Conservation (phyloP, 1,284 basidiomycete genomes). For the Boletus semigastroideus region DNA sequence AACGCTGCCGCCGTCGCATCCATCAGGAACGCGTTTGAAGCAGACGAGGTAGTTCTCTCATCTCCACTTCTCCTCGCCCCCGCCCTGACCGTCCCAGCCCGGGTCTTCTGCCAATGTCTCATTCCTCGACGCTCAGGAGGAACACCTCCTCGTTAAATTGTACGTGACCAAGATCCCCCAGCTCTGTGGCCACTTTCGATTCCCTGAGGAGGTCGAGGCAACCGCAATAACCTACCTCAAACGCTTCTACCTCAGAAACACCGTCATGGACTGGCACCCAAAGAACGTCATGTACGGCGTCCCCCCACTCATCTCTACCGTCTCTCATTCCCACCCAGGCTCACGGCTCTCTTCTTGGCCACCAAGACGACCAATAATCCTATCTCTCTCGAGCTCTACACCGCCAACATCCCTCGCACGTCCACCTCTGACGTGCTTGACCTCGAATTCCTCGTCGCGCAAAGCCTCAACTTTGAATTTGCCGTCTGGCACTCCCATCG, state of each 20-base stretch:
- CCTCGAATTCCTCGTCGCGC: conserved; percentile 93
- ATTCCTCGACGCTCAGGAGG: conserved; percentile 68
- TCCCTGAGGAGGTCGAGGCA: conserved; percentile 90
- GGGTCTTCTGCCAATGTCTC: conserved; percentile 24
- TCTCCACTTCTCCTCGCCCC: not conserved
- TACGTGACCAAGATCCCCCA: conserved; percentile 88
- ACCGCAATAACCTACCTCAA: conserved; percentile 93
- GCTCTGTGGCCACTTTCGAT: conserved; percentile 82
- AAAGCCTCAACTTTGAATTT: conserved; percentile 92
- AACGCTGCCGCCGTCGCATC: conserved; percentile 75
- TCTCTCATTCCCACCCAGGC: conserved; percentile 51
- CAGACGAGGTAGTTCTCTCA: conserved; percentile 63
- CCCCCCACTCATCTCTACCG: not conserved
- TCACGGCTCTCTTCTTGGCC: conserved; percentile 93
- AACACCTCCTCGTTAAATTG: conserved; percentile 84
- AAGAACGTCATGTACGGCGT: conserved; percentile 92
- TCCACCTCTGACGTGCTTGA: conserved; percentile 82
- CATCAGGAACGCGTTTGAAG: conserved; percentile 75
- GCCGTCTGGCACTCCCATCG: conserved; percentile 89
- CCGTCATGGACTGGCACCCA: conserved; percentile 99
- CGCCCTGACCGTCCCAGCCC: conserved; percentile 17
- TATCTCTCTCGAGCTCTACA: conserved; percentile 84
- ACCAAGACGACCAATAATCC: conserved; percentile 96
- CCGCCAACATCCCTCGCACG: conserved; percentile 77
- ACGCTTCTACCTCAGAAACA: conserved; percentile 96